Conservation (phyloP, 2,329 filamentous ascomycete genomes). For the Fusarium miscanthi region DNA sequence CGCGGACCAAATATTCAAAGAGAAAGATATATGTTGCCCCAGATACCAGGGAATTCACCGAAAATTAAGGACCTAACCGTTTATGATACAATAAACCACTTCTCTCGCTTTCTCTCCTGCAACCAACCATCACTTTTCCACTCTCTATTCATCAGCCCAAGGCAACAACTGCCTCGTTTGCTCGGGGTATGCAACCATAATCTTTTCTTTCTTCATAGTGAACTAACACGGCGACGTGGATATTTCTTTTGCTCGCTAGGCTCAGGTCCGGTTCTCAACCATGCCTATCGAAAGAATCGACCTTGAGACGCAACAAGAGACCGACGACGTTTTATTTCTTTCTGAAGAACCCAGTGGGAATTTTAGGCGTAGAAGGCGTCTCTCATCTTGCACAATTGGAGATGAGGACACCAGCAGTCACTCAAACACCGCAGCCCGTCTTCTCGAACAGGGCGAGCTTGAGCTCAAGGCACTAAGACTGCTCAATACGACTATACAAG, state of each 20-base stretch:
- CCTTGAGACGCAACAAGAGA: constrained; percentile 5
- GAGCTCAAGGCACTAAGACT: constrained; percentile 31
- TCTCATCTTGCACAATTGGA: constrained; percentile 44
- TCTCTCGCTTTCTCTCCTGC: background rate
- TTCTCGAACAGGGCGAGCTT: constrained; percentile 41
- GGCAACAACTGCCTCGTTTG: background rate
- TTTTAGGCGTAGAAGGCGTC: background rate
- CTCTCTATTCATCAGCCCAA: background rate
- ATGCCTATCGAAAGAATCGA: constrained; percentile 21
- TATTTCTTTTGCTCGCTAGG: background rate
- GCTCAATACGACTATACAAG: constrained; percentile 21
- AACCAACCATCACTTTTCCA: background rate
- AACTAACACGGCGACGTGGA: constrained; percentile 14
- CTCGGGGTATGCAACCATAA: background rate
- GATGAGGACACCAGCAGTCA: constrained; percentile 25
- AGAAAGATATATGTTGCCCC: background rate
- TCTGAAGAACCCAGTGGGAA: constrained; percentile 10
- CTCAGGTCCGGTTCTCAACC: background rate
- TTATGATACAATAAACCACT: background rate
- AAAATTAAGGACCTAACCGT: background rate
- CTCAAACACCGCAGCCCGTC: constrained; percentile 1
- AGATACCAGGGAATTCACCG: background rate
- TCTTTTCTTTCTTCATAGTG: background rate
- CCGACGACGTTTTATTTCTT: constrained; percentile 31
- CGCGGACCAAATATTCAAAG: background rate